Evolutionary conservation across 352 stramenopile species (phyloP), one percentile per base, ranked within the genome.

Genomic region (Phytopythium kandeliae): DNA sequence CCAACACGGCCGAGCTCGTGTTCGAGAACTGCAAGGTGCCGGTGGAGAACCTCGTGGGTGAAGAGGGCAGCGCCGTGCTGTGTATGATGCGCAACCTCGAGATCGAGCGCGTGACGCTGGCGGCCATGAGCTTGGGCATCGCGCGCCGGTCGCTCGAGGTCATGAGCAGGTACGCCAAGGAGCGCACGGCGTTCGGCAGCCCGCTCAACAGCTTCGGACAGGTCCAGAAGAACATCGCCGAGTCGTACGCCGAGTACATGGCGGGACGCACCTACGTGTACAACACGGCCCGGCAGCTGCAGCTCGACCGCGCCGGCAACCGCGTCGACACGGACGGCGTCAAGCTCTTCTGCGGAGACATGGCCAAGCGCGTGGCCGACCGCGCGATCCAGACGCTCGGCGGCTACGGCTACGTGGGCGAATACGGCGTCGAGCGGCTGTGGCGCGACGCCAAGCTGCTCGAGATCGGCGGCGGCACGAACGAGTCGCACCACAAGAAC

Each of bases 381-480:
- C 89, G 96, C 50, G 96, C 97, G 35, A 99, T 99, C 60, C 90
- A 97, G 57, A 96, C 97, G 16, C 84, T 99, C 37, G 97, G 97
- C 49, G 97, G 97, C 48, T 98, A 99, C 67, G 97, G 97, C 22
- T 99, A 99, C 76, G 89, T 98, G n/a, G 97, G 96, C 48, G 97
- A 99, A 67, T 99, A 99, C 71, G 93, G 91, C 54, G 96, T 99
- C 12, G 97, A 99, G 78, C 78, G 96, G 45, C 76, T 99, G 3
- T 99, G 96, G 96, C 84, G 96, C 53, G 97, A 99, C 87, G 91
- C 96, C 13, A 99, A 99, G 72, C 68, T 99, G 48, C 71, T 99
- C n/a, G 97, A 99, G 78, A 99, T 99, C 66, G 97, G 97, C 43
- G 97, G 96, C 48, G 97, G 97, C 48, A 99, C 97, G 22, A 98